Evolutionary conservation across 2,329 filamentous ascomycete species (phyloP), one percentile per base, ranked within the genome.

Genomic region (Diaporthe capsici): DNA sequence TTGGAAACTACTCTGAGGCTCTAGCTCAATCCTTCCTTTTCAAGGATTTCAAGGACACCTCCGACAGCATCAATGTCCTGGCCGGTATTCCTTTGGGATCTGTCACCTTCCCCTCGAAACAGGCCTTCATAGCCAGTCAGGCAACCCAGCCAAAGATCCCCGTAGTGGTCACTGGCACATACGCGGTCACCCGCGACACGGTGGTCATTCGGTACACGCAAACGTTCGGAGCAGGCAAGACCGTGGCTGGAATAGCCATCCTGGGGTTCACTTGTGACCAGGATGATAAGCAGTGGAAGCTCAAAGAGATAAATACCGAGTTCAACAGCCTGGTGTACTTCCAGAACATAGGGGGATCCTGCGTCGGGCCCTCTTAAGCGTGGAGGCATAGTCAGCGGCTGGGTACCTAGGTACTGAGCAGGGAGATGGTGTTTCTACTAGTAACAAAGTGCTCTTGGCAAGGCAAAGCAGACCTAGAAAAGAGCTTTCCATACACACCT

Each of bases 41-140:
- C 22, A 71, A 77, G 9, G 58, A 72, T 78, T 84, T 85, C 77
- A 76, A 71, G n/a, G 84, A 84, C 74, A 78, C 70, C 9, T 82
- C 81, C 2, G 81, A 83, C 79, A 82, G 81, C 77, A 82, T 83
- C 79, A 84, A 84, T 78, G 78, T 53, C 42, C 76, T 83, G 34
- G 77, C 78, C 22, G 79, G 79, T 37, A 79, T 81, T 44, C 80
- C 82, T 8, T 76, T 83, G 1, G 82, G 81, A 6, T 75, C 63
- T n/a, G 55, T 70, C 34, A 84, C 83, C n/a, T 84, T 84, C 76
- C 77, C 81, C 1, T 78, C 44, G 60, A 82, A 82, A 73, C 34
- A 78, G 8, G 80, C 81, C 12, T 84, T 84, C 73, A 78, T 82
- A 28, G 75, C 74, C 37, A 82, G 75, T 81, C 82, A 76, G 81